A percentile compares a stretch with the other conserved stretches of the same genome.
These are phyloP conservation scores for Solanum rostratum DNA, from an alignment of 257 asterid genomes.

Conservation along the genomic window DNA sequence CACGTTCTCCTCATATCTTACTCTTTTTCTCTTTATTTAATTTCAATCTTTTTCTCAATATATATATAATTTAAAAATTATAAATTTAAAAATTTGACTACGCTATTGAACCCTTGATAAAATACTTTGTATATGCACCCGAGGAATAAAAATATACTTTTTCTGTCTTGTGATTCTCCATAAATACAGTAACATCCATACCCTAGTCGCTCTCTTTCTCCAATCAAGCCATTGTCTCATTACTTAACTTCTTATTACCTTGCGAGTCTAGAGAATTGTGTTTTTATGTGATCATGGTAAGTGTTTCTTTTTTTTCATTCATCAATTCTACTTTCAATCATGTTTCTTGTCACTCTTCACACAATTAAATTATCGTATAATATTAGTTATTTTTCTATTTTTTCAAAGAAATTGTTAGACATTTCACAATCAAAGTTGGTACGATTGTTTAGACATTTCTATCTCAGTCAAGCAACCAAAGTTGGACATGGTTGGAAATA, in stretches of 20 bases:
- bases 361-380: not conserved
- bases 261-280: not conserved
- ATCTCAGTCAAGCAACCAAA: not conserved
- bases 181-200: slow-evolving; percentile 38
- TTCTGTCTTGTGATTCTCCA: slow-evolving; percentile 34
- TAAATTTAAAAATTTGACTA: not conserved
- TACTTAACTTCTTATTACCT: not conserved
- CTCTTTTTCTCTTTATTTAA: slow-evolving; percentile 1
- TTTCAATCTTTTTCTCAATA: not conserved
- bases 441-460: not conserved
- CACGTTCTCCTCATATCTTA: slow-evolving; percentile 72
- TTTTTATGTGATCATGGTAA: slow-evolving; percentile 30
- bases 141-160: not conserved
- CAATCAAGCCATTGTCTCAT: not conserved
- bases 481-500: not conserved
- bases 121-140: slow-evolving; percentile 10
- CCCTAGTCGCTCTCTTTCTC: slow-evolving; percentile 35
- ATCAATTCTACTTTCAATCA: not conserved
- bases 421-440: not conserved
- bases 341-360: not conserved
- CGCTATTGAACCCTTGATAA: slow-evolving; percentile 5
- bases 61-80: not conserved
- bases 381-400: not conserved
- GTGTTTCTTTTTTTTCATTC: not conserved
- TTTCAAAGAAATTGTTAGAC: not conserved